A percentile compares a stretch with the other conserved stretches of the same genome.
These are phyloP conservation scores for Ogataea methanolica DNA, from an alignment of 805 yeast species.

Conservation along the genomic window DNA sequence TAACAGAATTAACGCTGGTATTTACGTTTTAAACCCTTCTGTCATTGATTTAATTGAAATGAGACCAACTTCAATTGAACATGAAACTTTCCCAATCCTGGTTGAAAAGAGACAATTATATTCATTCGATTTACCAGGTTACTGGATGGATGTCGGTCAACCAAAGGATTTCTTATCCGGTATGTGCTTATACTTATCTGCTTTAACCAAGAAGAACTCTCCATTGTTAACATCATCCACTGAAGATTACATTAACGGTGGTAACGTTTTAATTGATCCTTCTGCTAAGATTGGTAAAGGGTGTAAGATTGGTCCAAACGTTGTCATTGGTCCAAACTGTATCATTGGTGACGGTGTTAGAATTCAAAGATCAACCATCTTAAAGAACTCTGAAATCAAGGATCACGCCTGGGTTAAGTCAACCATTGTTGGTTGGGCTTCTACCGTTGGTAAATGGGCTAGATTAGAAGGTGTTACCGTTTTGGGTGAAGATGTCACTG, in stretches of 20 bases:
- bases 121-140: conserved; percentile 97
- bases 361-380: conserved; percentile 89
- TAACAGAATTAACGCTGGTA: conserved; percentile 99
- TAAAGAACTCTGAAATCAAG: conserved; percentile 85
- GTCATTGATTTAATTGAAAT: conserved; percentile 95
- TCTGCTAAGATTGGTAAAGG: conserved; percentile 87
- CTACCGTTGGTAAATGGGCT: conserved; percentile 97
- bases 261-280: conserved; percentile 92
- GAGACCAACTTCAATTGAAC: conserved; percentile 98
- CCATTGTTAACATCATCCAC: conserved; percentile 53
- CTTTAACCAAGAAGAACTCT: conserved; percentile 78
- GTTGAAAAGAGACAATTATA: conserved; percentile 85
- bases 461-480: conserved; percentile 97
- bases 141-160: conserved; percentile 99
- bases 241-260: conserved; percentile 77
- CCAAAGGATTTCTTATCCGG: conserved; percentile 99
- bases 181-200: conserved; percentile 84
- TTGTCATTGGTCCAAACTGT: conserved; percentile 95
- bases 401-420: conserved; percentile 98
- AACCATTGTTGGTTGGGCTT: conserved; percentile 99
- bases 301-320: conserved; percentile 98
- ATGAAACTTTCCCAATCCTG: conserved; percentile 97
- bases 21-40: conserved; percentile 95
- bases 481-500: conserved; percentile 97
- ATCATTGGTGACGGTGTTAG: conserved; percentile 98